A percentile compares a stretch with the other conserved stretches of the same genome.
Conservation (phyloP, 179 eudicot species). For the Spinacia oleracea region DNA sequence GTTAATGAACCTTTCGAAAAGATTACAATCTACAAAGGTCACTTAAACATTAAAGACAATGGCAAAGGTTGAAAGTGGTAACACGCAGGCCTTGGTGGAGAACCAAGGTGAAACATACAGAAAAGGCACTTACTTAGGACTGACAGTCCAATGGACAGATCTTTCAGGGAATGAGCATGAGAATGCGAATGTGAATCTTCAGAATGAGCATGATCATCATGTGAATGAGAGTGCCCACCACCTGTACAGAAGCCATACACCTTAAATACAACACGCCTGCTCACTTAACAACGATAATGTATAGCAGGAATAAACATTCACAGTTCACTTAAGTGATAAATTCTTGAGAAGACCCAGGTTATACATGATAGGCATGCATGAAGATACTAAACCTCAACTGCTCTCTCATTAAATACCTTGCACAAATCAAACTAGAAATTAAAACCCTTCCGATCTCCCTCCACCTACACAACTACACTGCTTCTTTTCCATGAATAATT, state of each 20-base stretch:
- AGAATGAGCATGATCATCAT: constrained; percentile 44
- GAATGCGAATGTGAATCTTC: constrained; percentile 55
- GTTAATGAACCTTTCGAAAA: neutral
- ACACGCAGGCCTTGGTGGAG: neutral
- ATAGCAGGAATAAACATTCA: neutral
- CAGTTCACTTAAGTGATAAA: neutral
- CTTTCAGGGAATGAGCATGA: constrained; percentile 70
- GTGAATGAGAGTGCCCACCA: constrained; percentile 73
- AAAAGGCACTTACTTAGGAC: constrained; percentile 60
- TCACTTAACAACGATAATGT: neutral
- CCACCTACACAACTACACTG: neutral
- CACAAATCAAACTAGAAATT: neutral
- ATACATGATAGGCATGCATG: neutral
- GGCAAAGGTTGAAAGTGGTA: neutral
- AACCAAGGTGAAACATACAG: neutral
- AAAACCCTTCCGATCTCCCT: neutral
- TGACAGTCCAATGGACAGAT: constrained; percentile 88
- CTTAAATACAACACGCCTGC: constrained; percentile 4
- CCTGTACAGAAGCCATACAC: constrained; percentile 49
- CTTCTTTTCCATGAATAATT: neutral
- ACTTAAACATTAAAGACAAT: neutral
- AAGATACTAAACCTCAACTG: neutral
- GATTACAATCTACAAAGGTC: neutral
- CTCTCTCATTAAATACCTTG: neutral
- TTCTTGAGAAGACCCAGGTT: neutral